A percentile compares a stretch with the other conserved stretches of the same genome.
phyloP scores from a whole-genome alignment of 306 rosid genomes.

The Cotoneaster glaucophyllus region DNA sequence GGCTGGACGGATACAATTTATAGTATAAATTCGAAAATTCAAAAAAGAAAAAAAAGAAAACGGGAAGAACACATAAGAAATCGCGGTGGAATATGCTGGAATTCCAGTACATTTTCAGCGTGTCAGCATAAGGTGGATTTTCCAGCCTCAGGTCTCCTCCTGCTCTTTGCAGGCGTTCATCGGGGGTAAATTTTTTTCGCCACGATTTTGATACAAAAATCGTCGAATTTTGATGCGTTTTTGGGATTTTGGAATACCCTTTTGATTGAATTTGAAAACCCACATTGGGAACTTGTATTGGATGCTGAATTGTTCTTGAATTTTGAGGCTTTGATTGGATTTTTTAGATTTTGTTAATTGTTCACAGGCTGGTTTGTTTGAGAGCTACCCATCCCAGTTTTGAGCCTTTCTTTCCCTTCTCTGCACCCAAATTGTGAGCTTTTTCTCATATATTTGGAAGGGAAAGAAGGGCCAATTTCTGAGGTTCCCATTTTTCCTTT shows the following conservation, averaged over 20 bases:
- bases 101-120: constrained; percentile 25
- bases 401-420: constrained; percentile 67
- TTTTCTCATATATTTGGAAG: constrained; percentile 33
- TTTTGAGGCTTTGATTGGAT: constrained; percentile 8
- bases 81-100: constrained; percentile 24
- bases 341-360: constrained; percentile 12
- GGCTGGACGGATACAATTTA: neutral
- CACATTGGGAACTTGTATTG: neutral
- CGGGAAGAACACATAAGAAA: neutral
- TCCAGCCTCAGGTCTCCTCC: constrained; percentile 28
- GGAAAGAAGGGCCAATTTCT: constrained; percentile 48
- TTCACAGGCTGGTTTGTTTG: constrained; percentile 38
- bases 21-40: neutral
- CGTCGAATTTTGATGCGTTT: constrained; percentile 12
- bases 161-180: constrained; percentile 17
- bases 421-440: constrained; percentile 12
- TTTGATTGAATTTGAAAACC: constrained; percentile 14
- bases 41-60: neutral
- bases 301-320: neutral
- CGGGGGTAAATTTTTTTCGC: constrained; percentile 21
- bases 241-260: neutral
- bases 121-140: constrained; percentile 20
- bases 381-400: constrained; percentile 23
- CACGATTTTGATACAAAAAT: neutral
- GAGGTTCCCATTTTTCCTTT: constrained; percentile 1